A percentile compares a stretch with the other conserved stretches of the same genome.
phyloP scores from a whole-genome alignment of 1,284 basidiomycete species.

The Tilletia walkeri region DNA sequence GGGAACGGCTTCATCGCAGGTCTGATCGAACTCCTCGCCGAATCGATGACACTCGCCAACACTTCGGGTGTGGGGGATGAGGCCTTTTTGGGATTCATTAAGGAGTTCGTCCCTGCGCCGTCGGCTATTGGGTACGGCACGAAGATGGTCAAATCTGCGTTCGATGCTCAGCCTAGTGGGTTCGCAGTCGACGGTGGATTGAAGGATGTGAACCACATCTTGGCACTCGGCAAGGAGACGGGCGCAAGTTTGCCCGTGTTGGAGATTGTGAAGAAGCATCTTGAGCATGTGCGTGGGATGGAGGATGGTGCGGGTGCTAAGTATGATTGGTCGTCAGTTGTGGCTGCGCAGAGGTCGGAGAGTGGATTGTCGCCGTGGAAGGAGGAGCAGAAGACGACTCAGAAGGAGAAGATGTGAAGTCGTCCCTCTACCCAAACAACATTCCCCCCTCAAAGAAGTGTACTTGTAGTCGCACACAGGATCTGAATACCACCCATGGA shows the following conservation, averaged over 20 bases:
- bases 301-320: slow-evolving; percentile 2
- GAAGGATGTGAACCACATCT: slow-evolving; percentile 9
- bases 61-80: slow-evolving; percentile 75
- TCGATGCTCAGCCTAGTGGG: slow-evolving; percentile 5
- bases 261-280: neutral
- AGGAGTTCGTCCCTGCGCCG: slow-evolving; percentile 29
- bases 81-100: slow-evolving; percentile 57
- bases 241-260: slow-evolving; percentile 2
- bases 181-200: slow-evolving; percentile 14
- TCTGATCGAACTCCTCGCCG: slow-evolving; percentile 71
- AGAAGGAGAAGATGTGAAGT: too few relatives aligned
- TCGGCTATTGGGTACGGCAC: slow-evolving; percentile 15
- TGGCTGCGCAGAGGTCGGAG: slow-evolving; percentile 8
- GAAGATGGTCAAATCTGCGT: slow-evolving; percentile 15
- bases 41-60: slow-evolving; percentile 77
- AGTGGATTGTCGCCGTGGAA: slow-evolving; percentile 3
- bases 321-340: neutral
- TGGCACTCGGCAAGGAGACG: neutral
- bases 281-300: neutral
- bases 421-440: too few relatives aligned
- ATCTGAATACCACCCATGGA: too few relatives aligned
- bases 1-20: slow-evolving; percentile 45
- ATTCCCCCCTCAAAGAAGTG: too few relatives aligned
- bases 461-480: too few relatives aligned
- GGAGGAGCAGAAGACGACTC: slow-evolving; percentile 16